Percentiles rank a stretch among this genome's conserved stretches.
These are phyloP conservation scores for Condylostoma magnum DNA, from an alignment of 169 alveolate genomes.

Conservation along the genomic window DNA sequence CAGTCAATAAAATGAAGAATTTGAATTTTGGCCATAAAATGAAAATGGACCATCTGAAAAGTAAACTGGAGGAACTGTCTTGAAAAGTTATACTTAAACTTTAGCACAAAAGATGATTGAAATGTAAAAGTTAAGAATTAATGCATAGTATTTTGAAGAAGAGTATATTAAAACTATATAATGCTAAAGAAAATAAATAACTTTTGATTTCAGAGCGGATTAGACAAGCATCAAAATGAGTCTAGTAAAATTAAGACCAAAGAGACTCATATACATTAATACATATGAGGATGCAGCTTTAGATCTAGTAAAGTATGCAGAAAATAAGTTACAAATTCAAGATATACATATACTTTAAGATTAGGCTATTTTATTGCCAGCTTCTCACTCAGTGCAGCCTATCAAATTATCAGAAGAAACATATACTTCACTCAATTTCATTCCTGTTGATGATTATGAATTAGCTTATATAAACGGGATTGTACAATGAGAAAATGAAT, in stretches of 20 bases:
- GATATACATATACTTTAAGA: conserved; percentile 3
- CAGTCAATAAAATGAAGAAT: conserved; percentile 20
- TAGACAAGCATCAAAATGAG: background rate
- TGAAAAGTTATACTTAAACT: background rate
- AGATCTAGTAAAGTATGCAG: background rate
- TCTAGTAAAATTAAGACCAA: conserved; percentile 2
- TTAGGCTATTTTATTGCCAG: background rate
- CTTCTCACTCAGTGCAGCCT: conserved; percentile 3
- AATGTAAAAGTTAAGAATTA: background rate
- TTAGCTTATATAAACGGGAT: conserved; percentile 1
- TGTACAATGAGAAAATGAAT: background rate
- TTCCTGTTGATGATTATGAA: conserved; percentile 21
- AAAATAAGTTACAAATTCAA: background rate
- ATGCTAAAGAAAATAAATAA: background rate
- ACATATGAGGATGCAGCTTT: background rate
- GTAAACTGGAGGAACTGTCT: background rate
- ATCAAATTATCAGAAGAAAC: conserved; percentile 19
- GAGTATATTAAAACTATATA: background rate
- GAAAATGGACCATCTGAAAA: background rate
- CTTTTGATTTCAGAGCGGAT: conserved; percentile 7
- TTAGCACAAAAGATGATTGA: background rate
- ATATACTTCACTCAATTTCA: background rate
- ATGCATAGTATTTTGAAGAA: background rate
- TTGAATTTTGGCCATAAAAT: conserved; percentile 12
- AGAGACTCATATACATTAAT: background rate